Base-by-base conservation (phyloP, 768 basidiomycete species). In the Dentipellis fragilis region DNA sequence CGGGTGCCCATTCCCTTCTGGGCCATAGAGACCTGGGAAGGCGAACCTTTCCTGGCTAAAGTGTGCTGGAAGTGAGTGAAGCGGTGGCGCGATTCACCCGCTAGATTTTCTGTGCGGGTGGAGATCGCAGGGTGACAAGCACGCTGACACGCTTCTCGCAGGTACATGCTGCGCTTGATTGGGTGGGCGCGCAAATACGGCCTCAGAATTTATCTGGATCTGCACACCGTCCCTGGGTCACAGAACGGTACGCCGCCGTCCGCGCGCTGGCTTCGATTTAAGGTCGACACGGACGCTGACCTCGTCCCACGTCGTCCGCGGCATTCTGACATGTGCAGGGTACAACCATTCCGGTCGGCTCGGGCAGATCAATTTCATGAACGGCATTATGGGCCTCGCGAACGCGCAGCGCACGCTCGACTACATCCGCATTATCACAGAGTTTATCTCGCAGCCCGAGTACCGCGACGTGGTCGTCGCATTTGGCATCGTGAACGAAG, bases 121-220 rank as follows among this genome's bases (percentile, higher is more conserved):
- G n/a, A 9, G n/a, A 45, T 45, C 42, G 42, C 42, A 45, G 42
- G 1, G 42, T 45, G 42, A 45, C 42, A 45, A 10, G 29, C 29
- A 6, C 29, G 19, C 22, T 49, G 48, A 49, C 29, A 22, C 14
- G 48, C 48, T 49, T 22, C n/a, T 40, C 19, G 10, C 52, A 61
- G 60, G 47, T 92, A 93, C 70, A 83, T 89, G 68, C 72, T 92
- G 22, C 83, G 82, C 48, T 77, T 86, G 37, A 72, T 95, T 49
- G 76, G 74, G 8, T 97, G 93, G 93, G 85, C 84, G 9, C 78
- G 93, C 50, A 95, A 97, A 69, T 96, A 96, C 66, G 93, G 93
- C 1, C 64, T 96, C 23, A 79, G 93, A 29, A 80, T 95, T 52
- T 82, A 79, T 63, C 72, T 95, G 22, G 93, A 95, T 70, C 69